Conservation (phyloP, 2,329 filamentous ascomycete genomes). For the Tympanopsis confertula region DNA sequence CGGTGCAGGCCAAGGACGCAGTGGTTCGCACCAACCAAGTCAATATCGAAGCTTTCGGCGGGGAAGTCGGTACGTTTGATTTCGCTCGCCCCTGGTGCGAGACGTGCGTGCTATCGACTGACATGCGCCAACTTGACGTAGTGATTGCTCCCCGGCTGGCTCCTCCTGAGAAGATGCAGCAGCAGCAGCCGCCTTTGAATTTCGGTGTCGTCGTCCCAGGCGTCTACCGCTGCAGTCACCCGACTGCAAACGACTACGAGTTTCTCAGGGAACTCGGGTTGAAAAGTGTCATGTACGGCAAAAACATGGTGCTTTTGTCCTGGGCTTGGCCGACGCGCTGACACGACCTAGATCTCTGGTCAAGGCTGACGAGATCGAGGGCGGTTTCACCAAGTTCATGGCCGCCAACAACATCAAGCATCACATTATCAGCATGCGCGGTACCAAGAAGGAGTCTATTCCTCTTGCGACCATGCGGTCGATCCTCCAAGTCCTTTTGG, state of each 20-base stretch:
- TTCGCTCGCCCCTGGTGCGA: too few relatives aligned
- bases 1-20: too few relatives aligned
- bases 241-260: conserved; percentile 55
- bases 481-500: conserved; percentile 61
- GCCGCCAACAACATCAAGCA: conserved; percentile 57
- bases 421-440: conserved; percentile 64
- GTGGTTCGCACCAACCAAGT: too few relatives aligned
- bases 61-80: too few relatives aligned
- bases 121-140: too few relatives aligned
- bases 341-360: conserved; percentile 13
- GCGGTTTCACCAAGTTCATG: conserved; percentile 50
- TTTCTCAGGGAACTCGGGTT: conserved; percentile 59
- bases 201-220: conserved; percentile 66
- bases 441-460: conserved; percentile 76
- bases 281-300: conserved; percentile 66
- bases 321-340: background rate
- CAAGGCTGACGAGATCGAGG: conserved; percentile 46
- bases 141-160: too few relatives aligned
- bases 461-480: conserved; percentile 54
- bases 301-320: background rate
- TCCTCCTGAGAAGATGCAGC: too few relatives aligned
- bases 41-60: too few relatives aligned
- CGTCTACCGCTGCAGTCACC: conserved; percentile 76
- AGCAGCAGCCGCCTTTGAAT: conserved; percentile 53
- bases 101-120: too few relatives aligned